A percentile compares a stretch with the other conserved stretches of the same genome.
Evolutionary conservation across 2,329 filamentous ascomycete species (phyloP).

Genomic region (Aspergillus cejpii): DNA sequence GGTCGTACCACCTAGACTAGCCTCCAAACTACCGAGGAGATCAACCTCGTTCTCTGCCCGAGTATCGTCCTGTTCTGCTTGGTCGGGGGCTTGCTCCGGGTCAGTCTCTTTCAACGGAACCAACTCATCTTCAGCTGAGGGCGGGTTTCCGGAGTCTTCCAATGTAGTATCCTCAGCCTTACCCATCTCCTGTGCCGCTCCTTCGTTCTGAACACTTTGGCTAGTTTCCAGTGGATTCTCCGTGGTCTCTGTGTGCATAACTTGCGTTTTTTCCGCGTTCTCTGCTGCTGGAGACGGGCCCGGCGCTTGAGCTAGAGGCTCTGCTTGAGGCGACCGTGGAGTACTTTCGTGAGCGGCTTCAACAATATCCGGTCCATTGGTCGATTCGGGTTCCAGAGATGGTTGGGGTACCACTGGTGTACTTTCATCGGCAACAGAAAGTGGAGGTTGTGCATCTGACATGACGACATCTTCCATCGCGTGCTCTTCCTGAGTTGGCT

Average conservation of each 20-base stretch:
- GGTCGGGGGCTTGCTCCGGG: constrained; percentile 4
- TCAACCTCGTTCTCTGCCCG: constrained; percentile 33
- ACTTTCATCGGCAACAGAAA: constrained; percentile 1
- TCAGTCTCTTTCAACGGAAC: constrained; percentile 9
- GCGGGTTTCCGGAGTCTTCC: constrained; percentile 3
- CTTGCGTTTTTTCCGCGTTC: not conserved
- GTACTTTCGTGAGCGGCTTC: constrained; percentile 1
- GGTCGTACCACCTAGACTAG: constrained; percentile 28
- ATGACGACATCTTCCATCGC: constrained; percentile 15
- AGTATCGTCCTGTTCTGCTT: not conserved
- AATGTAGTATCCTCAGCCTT: constrained; percentile 5
- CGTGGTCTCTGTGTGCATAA: constrained; percentile 3
- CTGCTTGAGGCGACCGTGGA: constrained; percentile 4
- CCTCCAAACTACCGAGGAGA: constrained; percentile 45
- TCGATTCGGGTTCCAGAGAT: constrained; percentile 1
- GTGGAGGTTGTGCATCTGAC: constrained; percentile 9
- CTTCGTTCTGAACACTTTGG: constrained; percentile 7
- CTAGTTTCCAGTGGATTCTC: constrained; percentile 8
- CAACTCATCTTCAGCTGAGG: constrained; percentile 3
- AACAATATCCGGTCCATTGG: not conserved
- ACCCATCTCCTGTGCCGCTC: constrained; percentile 1
- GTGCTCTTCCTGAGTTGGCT: constrained; percentile 1
- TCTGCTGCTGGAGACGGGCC: not conserved
- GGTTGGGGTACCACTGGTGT: constrained; percentile 3
- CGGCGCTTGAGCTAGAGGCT: not conserved